Conservation (phyloP, 192 early-diverging fungal genomes). For the Entrophospora sp. region DNA sequence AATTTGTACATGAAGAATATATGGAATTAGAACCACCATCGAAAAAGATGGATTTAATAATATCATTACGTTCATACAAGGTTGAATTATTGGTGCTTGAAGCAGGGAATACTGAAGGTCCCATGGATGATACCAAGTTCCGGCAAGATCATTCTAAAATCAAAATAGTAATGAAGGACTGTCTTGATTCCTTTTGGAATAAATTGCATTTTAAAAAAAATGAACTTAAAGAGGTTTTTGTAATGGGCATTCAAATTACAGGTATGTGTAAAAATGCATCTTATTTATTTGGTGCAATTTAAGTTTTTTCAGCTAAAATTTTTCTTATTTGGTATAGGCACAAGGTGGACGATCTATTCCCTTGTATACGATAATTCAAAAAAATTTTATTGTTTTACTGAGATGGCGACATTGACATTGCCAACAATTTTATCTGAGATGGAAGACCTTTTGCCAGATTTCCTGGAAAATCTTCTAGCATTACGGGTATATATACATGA, state of each 20-base stretch:
- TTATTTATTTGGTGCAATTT: neutral
- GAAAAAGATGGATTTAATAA: constrained; percentile 8
- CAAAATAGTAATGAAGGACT: constrained; percentile 5
- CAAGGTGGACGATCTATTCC: constrained; percentile 16
- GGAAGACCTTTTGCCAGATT: constrained; percentile 8
- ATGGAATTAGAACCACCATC: neutral
- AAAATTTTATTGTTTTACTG: constrained; percentile 17
- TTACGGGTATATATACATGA: constrained; percentile 15
- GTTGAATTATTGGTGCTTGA: constrained; percentile 6
- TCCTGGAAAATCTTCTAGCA: constrained; percentile 12
- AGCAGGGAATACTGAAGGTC: constrained; percentile 13
- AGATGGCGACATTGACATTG: constrained; percentile 8
- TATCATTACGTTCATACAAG: constrained; percentile 5
- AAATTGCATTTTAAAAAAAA: constrained; percentile 15
- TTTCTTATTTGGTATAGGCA: constrained; percentile 5
- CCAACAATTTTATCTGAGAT: constrained; percentile 4
- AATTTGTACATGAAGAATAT: constrained; percentile 11
- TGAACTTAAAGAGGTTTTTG: constrained; percentile 11
- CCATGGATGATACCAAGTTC: constrained; percentile 3
- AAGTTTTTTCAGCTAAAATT: constrained; percentile 7
- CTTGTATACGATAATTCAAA: constrained; percentile 11
- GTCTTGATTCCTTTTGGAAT: neutral
- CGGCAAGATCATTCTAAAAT: constrained; percentile 1
- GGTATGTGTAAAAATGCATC: constrained; percentile 9
- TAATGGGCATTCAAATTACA: constrained; percentile 10